Evolutionary conservation across 352 stramenopile species (phyloP), one percentile per base, ranked within the genome.

Genomic region (Globisporangium nodosum): DNA sequence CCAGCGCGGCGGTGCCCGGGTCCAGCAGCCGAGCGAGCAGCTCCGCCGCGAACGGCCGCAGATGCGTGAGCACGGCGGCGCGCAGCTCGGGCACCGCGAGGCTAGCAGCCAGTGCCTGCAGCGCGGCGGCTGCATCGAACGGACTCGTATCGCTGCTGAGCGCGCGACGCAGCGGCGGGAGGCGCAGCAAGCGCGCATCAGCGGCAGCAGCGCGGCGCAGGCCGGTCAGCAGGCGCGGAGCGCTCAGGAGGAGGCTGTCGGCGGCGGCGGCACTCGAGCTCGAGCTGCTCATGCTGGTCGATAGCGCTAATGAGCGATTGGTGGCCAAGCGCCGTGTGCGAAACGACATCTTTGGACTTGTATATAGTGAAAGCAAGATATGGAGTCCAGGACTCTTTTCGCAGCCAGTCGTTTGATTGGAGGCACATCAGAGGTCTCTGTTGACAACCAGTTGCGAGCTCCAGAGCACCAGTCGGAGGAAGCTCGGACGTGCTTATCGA

Each of bases 41-140:
- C 45, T 95, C 86, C 53, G 92, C 60, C 24, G 80, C 51, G 47
- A 92, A 95, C 33, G 84, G 75, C 18, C 81, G 75, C 43, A 95
- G 60, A 54, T 91, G 61, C 54, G 79, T 69, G 30, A 92, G 59
- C 18, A 92, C 61, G 8, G 70, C 39, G 47, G 51, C 63, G 15
- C 76, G 68, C 18, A 89, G 63, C n/a, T 78, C 63, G 0, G 74
- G 59, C 46, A 87, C 68, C 35, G 69, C 63, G 21, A 93, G 64
- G 27, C 76, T 86, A 13, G 79, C 61, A 20, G 79, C 78, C 40
- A 91, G 35, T 20, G 76, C 70, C 39, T 90, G 74, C 20, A 93
- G 56, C 40, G 81, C 71, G 50, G 56, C 50, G 0, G 45, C 60
- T 21, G 68, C 62, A n/a, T 63, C 52, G 58, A 58, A 53, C 58